Evolutionary conservation across 768 basidiomycete species (phyloP), one percentile per base, ranked within the genome.

Genomic region (Rhizopogon vinicolor): DNA sequence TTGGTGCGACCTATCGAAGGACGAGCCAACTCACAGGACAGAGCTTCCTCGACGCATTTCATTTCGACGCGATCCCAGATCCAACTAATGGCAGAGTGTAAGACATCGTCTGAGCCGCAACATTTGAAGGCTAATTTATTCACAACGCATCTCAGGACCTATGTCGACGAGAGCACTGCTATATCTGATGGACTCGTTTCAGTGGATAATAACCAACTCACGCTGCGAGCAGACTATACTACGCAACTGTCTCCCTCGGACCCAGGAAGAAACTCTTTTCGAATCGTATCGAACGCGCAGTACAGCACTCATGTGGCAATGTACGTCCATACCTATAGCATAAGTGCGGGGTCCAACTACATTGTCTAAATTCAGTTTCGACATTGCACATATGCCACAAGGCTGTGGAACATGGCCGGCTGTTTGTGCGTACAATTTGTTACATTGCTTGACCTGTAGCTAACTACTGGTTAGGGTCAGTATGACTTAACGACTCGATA

Each of bases 161-260:
- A 81, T 55, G 75, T 82, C 53, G 59, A 63, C 57, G 67, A 77
- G 53, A 65, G 67, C 2, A 83, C 81, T 0, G 86, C 87, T 0
- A 56, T 72, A 25, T 68, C 71, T 12, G 65, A 77, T 48, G 86
- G 87, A 60, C 64, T 90, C 48, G 86, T 84, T 3, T 85, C 72
- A 56, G 74, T 84, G 3, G 75, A 74, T 14, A 76, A 74, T 14
- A 72, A 80, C 58, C 57, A 60, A 3, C 63, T 74, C 13, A 67
- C 61, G 13, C 53, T 75, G 19, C 63, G 69, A 1, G 68, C 71
- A 3, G 74, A 75, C 41, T 29, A 65, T 41, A 65, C 58, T 14
- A 73, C 75, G 10, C 56, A 60, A 6, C 64, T 77, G 8, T 60
- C 39, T 7, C 4, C 72, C 7, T 51, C 49, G 7, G 71, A 64